Conservation (phyloP, 495 filamentous ascomycete genomes). For the Hapsidospora chrysogenum region DNA sequence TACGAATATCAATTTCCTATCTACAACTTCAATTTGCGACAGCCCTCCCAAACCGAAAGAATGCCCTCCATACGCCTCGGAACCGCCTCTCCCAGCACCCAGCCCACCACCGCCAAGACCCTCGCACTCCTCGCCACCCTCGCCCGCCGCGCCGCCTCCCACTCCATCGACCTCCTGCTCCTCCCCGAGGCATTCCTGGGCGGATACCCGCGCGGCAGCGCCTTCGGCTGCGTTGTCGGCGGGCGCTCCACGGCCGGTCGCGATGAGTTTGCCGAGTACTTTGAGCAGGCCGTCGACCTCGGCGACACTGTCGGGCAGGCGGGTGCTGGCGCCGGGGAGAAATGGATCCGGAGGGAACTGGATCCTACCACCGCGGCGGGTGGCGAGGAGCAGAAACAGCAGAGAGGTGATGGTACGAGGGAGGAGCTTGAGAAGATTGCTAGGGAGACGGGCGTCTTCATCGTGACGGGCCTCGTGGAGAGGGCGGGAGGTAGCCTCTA, state of each 20-base stretch:
- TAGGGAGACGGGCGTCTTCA: conserved; percentile 57
- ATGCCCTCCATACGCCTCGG: conserved; percentile 43
- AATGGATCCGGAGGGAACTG: conserved; percentile 52
- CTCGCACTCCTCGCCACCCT: conserved; percentile 44
- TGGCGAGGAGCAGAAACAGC: conserved; percentile 27
- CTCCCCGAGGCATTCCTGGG: conserved; percentile 92
- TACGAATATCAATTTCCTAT: too few species aligned
- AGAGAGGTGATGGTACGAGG: conserved; percentile 71
- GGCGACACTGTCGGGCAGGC: conserved; percentile 58
- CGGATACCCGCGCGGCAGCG: conserved; percentile 75
- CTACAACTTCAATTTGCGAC: too few species aligned
- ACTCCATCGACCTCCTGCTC: conserved; percentile 58
- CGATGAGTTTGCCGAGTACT: conserved; percentile 75
- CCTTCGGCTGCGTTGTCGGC: conserved; percentile 63
- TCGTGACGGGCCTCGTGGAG: conserved; percentile 69
- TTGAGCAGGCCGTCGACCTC: conserved; percentile 61
- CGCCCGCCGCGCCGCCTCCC: conserved; percentile 28
- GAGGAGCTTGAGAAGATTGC: conserved; percentile 64
- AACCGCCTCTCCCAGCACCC: conserved; percentile 62
- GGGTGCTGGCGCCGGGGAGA: conserved; percentile 44
- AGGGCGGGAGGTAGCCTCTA: conserved; percentile 67
- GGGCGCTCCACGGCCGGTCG: conserved; percentile 48
- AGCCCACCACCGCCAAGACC: conserved; percentile 43
- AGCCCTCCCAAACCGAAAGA: too few species aligned
- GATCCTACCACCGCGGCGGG: too few species aligned